phyloP scores from a whole-genome alignment of 23 red algal species.

The Pyropia yezoensis region DNA sequence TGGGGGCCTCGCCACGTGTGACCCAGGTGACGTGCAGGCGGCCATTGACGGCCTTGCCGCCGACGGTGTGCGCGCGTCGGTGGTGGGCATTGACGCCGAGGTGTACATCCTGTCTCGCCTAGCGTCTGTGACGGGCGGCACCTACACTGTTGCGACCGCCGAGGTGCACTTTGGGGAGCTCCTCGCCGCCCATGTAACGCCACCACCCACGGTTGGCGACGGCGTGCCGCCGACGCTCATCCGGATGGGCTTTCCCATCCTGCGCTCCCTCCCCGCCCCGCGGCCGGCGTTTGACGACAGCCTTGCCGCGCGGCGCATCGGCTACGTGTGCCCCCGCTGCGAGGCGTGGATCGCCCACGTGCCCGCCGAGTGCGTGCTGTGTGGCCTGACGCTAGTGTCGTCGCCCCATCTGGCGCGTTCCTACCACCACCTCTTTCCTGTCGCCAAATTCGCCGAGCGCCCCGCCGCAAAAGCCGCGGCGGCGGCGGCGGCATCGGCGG shows the following conservation, averaged over 20 bases:
- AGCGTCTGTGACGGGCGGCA: slow-evolving; percentile 38
- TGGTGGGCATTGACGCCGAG: slow-evolving; percentile 77
- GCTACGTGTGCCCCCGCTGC: slow-evolving; percentile 81
- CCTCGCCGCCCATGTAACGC: slow-evolving; percentile 27
- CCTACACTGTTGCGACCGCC: slow-evolving; percentile 52
- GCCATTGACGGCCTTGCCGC: slow-evolving; percentile 41
- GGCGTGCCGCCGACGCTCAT: slow-evolving; percentile 38
- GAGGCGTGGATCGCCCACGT: slow-evolving; percentile 68
- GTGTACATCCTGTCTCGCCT: slow-evolving; percentile 57
- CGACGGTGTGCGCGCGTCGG: slow-evolving; percentile 49
- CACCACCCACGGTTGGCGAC: slow-evolving; percentile 29
- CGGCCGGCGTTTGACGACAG: slow-evolving; percentile 4
- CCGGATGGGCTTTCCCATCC: slow-evolving; percentile 88
- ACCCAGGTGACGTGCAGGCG: slow-evolving; percentile 80
- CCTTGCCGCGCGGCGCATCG: slow-evolving; percentile 24
- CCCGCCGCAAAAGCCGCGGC: background rate
- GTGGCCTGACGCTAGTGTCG: slow-evolving; percentile 74
- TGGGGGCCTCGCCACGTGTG: slow-evolving; percentile 73
- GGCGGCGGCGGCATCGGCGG: background rate
- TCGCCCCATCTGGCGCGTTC: slow-evolving; percentile 84
- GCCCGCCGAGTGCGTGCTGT: slow-evolving; percentile 78
- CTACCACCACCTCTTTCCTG: slow-evolving; percentile 97
- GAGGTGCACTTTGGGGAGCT: slow-evolving; percentile 77
- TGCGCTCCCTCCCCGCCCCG: slow-evolving; percentile 22
- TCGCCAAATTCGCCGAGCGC: slow-evolving; percentile 37